Percentiles rank a stretch among this genome's conserved stretches.
These are phyloP conservation scores for Isabelozyma heimii DNA, from an alignment of 805 yeast species.

Conservation along the genomic window DNA sequence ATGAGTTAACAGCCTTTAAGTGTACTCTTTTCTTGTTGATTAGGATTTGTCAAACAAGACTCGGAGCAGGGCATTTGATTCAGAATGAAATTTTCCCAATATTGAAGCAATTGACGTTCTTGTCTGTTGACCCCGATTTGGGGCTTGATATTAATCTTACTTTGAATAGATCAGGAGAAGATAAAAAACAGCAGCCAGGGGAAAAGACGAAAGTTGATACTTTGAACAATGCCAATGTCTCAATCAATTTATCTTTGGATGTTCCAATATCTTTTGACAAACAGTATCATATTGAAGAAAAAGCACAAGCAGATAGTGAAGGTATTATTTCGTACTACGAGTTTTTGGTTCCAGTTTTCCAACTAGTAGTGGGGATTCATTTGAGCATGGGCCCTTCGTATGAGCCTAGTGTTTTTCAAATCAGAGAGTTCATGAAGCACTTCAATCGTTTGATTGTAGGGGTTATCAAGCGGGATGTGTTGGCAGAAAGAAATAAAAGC, in stretches of 20 bases:
- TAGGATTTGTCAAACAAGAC: constrained; percentile 70
- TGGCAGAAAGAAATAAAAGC: constrained; percentile 22
- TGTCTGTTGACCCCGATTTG: constrained; percentile 73
- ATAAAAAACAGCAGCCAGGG: constrained; percentile 1
- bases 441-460: constrained; percentile 60
- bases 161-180: constrained; percentile 12
- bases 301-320: constrained; percentile 8
- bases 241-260: constrained; percentile 50
- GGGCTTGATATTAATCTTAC: constrained; percentile 55
- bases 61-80: constrained; percentile 74
- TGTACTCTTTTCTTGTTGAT: constrained; percentile 66
- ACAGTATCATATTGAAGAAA: constrained; percentile 16
- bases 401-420: constrained; percentile 52
- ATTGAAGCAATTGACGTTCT: constrained; percentile 53
- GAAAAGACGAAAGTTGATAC: constrained; percentile 9
- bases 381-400: constrained; percentile 79
- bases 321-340: constrained; percentile 56
- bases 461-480: constrained; percentile 56
- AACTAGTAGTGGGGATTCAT: constrained; percentile 61
- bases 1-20: constrained; percentile 76
- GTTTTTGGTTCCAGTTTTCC: constrained; percentile 70
- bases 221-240: constrained; percentile 24
- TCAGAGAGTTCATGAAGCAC: constrained; percentile 47
- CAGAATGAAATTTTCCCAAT: constrained; percentile 71
- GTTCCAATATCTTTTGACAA: constrained; percentile 35